phyloP scores from a whole-genome alignment of 352 stramenopile genomes.

The Globisporangium nodosum region DNA sequence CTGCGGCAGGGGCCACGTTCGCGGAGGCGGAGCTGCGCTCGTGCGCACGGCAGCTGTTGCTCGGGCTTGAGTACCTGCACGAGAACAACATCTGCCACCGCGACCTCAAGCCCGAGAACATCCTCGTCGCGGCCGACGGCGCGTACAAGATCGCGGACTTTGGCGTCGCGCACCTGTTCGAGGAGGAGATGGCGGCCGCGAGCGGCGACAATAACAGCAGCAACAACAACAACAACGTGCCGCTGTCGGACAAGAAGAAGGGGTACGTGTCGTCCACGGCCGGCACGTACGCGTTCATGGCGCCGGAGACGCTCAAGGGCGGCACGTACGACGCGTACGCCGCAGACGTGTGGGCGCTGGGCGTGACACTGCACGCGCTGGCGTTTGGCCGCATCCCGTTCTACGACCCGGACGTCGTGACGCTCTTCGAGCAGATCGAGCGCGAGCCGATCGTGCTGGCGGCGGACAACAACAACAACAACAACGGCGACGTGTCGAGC shows the following conservation, averaged over 20 bases:
- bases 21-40: conserved; percentile 45
- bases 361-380: conserved; percentile 79
- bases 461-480: conserved; percentile 20
- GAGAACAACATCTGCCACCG: conserved; percentile 85
- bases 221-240: conserved; percentile 8
- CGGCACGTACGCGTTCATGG: conserved; percentile 85
- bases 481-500: conserved; percentile 21
- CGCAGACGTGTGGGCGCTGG: conserved; percentile 85
- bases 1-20: conserved; percentile 20
- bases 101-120: conserved; percentile 85
- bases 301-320: conserved; percentile 72
- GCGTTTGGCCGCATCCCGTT: conserved; percentile 81
- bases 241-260: conserved; percentile 39
- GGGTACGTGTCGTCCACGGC: conserved; percentile 75
- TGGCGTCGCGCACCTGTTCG: conserved; percentile 80
- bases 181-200: conserved; percentile 30
- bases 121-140: conserved; percentile 58
- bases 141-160: conserved; percentile 85
- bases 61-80: conserved; percentile 81
- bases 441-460: conserved; percentile 34
- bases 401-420: conserved; percentile 72
- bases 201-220: neutral
- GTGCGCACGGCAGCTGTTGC: conserved; percentile 67
- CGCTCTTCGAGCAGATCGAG: conserved; percentile 83
- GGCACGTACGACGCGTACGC: conserved; percentile 75